These are phyloP conservation scores for Phaseolus coccineus DNA, from an alignment of 331 rosid species.

Conservation along the genomic window DNA sequence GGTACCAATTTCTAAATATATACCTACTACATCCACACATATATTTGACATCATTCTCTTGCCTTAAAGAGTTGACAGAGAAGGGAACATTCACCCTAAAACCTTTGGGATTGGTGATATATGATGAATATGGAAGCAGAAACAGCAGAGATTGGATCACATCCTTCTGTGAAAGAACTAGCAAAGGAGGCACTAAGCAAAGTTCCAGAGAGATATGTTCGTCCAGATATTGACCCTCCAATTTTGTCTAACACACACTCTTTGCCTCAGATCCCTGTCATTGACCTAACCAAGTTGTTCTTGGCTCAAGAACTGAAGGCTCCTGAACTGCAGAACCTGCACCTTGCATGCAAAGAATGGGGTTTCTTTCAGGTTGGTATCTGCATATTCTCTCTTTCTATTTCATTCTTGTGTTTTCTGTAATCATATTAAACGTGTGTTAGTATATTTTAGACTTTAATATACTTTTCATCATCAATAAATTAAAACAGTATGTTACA, in stretches of 20 bases:
- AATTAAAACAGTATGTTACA: neutral
- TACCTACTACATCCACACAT: neutral
- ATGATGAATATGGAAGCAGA: neutral
- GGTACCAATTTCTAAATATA: neutral
- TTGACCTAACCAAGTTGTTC: constrained; percentile 22
- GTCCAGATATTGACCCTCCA: constrained; percentile 16
- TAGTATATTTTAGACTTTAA: no score
- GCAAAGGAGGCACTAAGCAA: constrained; percentile 24
- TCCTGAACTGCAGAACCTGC: constrained; percentile 36
- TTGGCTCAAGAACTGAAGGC: constrained; percentile 26
- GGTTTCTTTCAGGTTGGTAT: constrained; percentile 46
- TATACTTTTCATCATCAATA: neutral
- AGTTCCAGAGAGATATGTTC: constrained; percentile 41
- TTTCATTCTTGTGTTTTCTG: neutral
- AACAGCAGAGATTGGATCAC: neutral
- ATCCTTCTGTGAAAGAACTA: constrained; percentile 31
- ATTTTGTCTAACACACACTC: neutral
- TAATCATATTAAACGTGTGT: no score
- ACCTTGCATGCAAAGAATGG: constrained; percentile 48
- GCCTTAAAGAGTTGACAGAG: neutral
- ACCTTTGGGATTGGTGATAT: neutral
- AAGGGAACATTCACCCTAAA: neutral
- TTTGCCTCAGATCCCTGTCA: constrained; percentile 24
- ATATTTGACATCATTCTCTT: constrained; percentile 1
- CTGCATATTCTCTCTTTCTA: neutral